A percentile compares a stretch with the other conserved stretches of the same genome.
phyloP scores from a whole-genome alignment of 1,284 basidiomycete species.

The Pseudozyma hubeiensis region DNA sequence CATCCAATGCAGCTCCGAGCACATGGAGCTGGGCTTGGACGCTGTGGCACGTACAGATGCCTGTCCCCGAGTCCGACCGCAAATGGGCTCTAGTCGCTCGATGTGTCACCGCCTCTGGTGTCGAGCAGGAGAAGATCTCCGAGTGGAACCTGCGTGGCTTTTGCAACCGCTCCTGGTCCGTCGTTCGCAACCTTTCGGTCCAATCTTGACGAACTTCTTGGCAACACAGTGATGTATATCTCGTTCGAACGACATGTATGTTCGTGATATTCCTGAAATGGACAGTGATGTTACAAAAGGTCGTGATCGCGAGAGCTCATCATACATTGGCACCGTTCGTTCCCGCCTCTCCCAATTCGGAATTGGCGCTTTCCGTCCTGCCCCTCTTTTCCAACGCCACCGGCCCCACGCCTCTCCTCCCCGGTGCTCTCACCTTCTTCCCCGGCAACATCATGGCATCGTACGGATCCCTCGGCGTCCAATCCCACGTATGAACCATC shows the following conservation, averaged over 20 bases:
- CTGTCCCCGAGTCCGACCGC: neutral
- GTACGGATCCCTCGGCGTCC: slow-evolving; percentile 49
- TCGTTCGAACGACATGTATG: too few relatives aligned
- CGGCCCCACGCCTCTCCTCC: slow-evolving; percentile 28
- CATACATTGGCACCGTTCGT: neutral
- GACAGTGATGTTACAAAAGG: neutral
- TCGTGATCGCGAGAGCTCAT: neutral
- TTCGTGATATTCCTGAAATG: too few relatives aligned
- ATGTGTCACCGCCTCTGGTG: slow-evolving; percentile 41
- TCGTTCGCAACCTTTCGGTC: slow-evolving; percentile 38
- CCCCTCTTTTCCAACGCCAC: slow-evolving; percentile 38
- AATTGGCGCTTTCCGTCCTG: slow-evolving; percentile 19
- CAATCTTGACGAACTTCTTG: neutral
- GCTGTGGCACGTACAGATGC: slow-evolving; percentile 36
- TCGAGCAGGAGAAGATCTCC: slow-evolving; percentile 44
- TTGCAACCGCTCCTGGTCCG: slow-evolving; percentile 50
- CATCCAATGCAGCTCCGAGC: neutral
- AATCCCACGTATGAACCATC: slow-evolving; percentile 63
- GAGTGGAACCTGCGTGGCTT: slow-evolving; percentile 56
- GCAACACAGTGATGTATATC: too few relatives aligned
- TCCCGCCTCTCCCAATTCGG: slow-evolving; percentile 13
- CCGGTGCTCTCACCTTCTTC: slow-evolving; percentile 27
- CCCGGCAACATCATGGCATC: slow-evolving; percentile 41
- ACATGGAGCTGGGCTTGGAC: slow-evolving; percentile 53
- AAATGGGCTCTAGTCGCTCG: slow-evolving; percentile 36